These are phyloP conservation scores for Colletotrichum filicis DNA, from an alignment of 2,329 filamentous ascomycete species.

Conservation along the genomic window DNA sequence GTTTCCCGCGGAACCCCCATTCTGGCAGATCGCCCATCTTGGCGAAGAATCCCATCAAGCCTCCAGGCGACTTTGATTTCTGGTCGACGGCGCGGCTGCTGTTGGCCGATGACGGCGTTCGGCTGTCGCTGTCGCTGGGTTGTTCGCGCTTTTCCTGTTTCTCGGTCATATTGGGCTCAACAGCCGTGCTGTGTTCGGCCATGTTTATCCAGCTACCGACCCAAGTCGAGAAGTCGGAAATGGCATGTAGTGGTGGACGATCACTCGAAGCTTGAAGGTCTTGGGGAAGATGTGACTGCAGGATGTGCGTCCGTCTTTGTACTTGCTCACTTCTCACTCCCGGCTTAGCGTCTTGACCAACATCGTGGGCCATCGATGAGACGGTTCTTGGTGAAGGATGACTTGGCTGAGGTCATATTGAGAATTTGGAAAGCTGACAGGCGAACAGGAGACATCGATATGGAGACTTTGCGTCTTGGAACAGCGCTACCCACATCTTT, in stretches of 20 bases:
- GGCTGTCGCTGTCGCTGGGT: conserved; percentile 14
- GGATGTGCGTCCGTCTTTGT: conserved; percentile 22
- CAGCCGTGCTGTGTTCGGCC: conserved; percentile 2
- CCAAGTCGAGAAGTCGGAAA: too few species aligned
- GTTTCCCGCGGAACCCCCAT: conserved; percentile 39
- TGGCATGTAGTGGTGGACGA: background rate
- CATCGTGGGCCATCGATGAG: conserved; percentile 8
- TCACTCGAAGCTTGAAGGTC: background rate
- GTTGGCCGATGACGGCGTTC: conserved; percentile 14
- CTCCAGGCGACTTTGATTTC: background rate
- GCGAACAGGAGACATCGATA: background rate
- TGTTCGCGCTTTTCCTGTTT: conserved; percentile 29
- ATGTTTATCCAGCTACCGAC: background rate
- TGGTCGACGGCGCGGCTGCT: conserved; percentile 18
- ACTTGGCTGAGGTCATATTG: conserved; percentile 35
- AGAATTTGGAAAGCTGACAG: background rate
- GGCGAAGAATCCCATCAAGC: conserved; percentile 30
- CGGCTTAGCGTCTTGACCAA: background rate
- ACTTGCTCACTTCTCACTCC: conserved; percentile 18
- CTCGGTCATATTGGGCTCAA: conserved; percentile 17
- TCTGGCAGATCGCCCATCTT: conserved; percentile 40
- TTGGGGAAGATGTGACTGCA: background rate
- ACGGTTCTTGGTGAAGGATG: conserved; percentile 6
- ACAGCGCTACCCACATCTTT: conserved; percentile 8
- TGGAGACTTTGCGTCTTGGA: conserved; percentile 4